Base-by-base conservation (phyloP, 352 stramenopile genomes). In the Phytophthora capsici region DNA sequence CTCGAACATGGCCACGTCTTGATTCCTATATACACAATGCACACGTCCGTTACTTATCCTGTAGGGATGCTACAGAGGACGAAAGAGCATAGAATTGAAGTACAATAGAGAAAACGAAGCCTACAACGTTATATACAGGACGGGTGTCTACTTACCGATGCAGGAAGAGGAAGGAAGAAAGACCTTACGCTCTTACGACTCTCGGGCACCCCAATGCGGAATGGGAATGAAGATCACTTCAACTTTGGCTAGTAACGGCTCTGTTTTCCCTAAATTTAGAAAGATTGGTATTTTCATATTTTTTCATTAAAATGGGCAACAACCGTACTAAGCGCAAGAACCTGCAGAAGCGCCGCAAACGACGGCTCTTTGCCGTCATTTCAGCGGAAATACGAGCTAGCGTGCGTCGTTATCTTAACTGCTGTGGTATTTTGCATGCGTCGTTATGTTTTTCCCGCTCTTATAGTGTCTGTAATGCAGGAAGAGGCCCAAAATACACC, bases 261-360 rank as follows among this genome's bases (percentile, higher is more conserved):
- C 13, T 9, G n/a, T 54, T 43, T 56, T 22, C 3, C 26, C 65
- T 43, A 41, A 53, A 48, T 43, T 56, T 47, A 44, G 4, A 0
- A 44, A 19, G 32, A 51, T 49, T 71, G 13, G 45, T n/a, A 0
- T 61, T 9, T n/a, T 17, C 6, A 66, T 52, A 53, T 45, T 40
- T 40, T 1, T 12, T 6, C 26, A 23, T 34, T 9, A 48, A 25
- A 13, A 90, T 94, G 84, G 74, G 74, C 16, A 80, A 71, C 17
- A 23, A 52, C 12, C 71, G 83, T 14, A 94, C 86, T 1, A 73
- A 78, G 54, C 79, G 77, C 36, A 96, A 94, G 82, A 96, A 96
- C 68, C 34, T 73, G 41, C 77, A 84, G 34, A 96, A 96, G 78
- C 84, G 88, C 43, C 75, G 70, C 40, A 84, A 85, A 67, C 83